Evolutionary conservation across 768 basidiomycete genomes (phyloP), one percentile per base, ranked within the genome.

Genomic region (Boletus sp.): DNA sequence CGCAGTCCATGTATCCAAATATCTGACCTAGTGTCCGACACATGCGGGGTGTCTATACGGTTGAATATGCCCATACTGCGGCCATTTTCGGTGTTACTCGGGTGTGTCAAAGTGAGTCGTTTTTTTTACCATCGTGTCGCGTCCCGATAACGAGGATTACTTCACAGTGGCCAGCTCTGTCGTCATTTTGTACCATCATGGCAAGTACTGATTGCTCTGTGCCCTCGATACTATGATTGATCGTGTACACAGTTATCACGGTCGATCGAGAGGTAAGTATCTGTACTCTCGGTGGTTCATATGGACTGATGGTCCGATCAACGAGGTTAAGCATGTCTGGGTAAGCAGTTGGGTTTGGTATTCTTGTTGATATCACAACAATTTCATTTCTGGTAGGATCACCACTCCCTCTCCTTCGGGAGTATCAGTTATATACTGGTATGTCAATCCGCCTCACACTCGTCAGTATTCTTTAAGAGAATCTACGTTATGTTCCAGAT

Each of bases 151-250:
- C 46, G 14, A 24, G 24, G 24, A 1, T 24, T 24, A 24, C 42
- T 24, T 17, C 39, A 24, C 24, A 64, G 65, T 28, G 12, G 46
- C 57, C 3, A 35, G 62, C 3, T 37, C 57, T 5, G 9, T 57
- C 3, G 17, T 55, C 2, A 24, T 67, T 30, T 48, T 67, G 35
- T 64, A 66, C 17, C 65, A 67, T 37, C 65, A 66, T 42, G 36
- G 65, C 44, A 15, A 60, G 61, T 48, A 35, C 9, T 30, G 2
- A 7, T 18, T 49, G 0, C 15, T n/a, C 18, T 14, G 4, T 40
- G 33, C 24, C 20, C 28, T 8, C 32, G 37, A 52, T n/a, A 30
- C n/a, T 9, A 7, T 30, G 14, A 30, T 32, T 56, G 1, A 57
- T 36, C 5, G 11, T 20, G 10, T 36, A 33, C 17, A 17, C 18